Evolutionary conservation across 2,329 filamentous ascomycete species (phyloP).

Genomic region (Dactylellina leptospora): DNA sequence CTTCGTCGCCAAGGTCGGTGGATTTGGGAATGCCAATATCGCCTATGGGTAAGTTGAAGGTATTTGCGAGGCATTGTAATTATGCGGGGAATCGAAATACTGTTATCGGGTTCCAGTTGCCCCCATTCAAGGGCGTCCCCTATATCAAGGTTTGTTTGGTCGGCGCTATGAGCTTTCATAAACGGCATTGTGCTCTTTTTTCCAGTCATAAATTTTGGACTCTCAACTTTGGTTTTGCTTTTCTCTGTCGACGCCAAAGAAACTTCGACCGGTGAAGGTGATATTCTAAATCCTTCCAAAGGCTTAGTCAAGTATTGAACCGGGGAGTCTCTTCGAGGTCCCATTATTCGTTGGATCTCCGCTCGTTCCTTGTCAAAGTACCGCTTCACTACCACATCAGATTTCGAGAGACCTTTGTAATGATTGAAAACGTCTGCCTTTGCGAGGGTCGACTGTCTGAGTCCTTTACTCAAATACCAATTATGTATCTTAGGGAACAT

Average conservation of each 20-base stretch:
- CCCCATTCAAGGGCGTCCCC: conserved; percentile 8
- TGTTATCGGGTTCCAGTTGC: background rate
- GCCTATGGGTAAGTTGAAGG: background rate
- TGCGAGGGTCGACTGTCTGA: background rate
- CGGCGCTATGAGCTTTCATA: background rate
- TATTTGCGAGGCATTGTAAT: background rate
- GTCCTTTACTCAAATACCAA: conserved; percentile 13
- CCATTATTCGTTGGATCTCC: background rate
- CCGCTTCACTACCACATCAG: conserved; percentile 6
- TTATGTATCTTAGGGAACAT: background rate
- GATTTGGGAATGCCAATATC: background rate
- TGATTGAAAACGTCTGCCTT: background rate
- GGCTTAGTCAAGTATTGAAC: background rate
- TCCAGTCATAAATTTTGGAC: background rate
- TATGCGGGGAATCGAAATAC: conserved; percentile 5
- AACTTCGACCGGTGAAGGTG: background rate
- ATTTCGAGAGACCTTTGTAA: background rate
- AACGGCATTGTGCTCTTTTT: background rate
- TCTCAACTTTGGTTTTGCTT: background rate
- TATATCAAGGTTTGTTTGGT: background rate
- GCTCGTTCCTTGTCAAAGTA: conserved; percentile 4
- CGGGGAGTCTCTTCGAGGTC: background rate
- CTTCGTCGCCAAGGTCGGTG: background rate
- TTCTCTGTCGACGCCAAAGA: background rate
- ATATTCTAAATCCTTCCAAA: background rate